These are phyloP conservation scores for Thermothielavioides terrestris DNA, from an alignment of 495 filamentous ascomycete genomes.

Conservation along the genomic window DNA sequence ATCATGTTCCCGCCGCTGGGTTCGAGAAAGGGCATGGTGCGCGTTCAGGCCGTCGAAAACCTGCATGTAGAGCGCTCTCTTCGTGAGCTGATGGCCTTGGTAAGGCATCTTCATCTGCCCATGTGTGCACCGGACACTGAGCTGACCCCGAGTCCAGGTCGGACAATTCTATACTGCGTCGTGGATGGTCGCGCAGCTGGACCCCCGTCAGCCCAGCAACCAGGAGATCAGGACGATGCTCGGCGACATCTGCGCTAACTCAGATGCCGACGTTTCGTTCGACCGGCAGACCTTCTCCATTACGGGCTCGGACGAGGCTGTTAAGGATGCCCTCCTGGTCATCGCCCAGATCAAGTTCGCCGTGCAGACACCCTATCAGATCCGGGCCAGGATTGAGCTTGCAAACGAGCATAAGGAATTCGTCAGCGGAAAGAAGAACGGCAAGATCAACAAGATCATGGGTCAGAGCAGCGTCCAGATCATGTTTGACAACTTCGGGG, in stretches of 20 bases:
- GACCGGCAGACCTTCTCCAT: slow-evolving; percentile 90
- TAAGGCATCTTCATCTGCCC: slow-evolving; percentile 33
- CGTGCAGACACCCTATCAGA: slow-evolving; percentile 76
- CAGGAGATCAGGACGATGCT: slow-evolving; percentile 81
- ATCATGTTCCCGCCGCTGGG: slow-evolving; percentile 82
- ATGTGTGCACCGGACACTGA: not conserved
- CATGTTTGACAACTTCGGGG: slow-evolving; percentile 96
- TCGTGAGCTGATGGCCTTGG: slow-evolving; percentile 86
- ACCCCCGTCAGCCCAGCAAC: slow-evolving; percentile 54
- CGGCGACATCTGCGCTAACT: slow-evolving; percentile 91
- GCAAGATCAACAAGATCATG: slow-evolving; percentile 99
- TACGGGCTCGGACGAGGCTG: slow-evolving; percentile 88
- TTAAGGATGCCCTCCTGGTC: slow-evolving; percentile 86
- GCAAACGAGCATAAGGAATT: slow-evolving; percentile 99
- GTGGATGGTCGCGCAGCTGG: slow-evolving; percentile 85
- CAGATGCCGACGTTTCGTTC: slow-evolving; percentile 87
- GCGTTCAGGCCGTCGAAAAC: slow-evolving; percentile 86
- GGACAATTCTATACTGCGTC: slow-evolving; percentile 96
- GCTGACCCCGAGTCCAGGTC: slow-evolving; percentile 47
- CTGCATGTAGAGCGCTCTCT: slow-evolving; percentile 90
- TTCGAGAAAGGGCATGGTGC: slow-evolving; percentile 65
- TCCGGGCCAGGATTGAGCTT: slow-evolving; percentile 95
- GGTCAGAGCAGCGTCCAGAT: slow-evolving; percentile 97
- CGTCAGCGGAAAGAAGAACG: slow-evolving; percentile 98
- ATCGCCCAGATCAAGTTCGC: slow-evolving; percentile 88